phyloP scores from a whole-genome alignment of 495 filamentous ascomycete genomes.

The Echria macrotheca region DNA sequence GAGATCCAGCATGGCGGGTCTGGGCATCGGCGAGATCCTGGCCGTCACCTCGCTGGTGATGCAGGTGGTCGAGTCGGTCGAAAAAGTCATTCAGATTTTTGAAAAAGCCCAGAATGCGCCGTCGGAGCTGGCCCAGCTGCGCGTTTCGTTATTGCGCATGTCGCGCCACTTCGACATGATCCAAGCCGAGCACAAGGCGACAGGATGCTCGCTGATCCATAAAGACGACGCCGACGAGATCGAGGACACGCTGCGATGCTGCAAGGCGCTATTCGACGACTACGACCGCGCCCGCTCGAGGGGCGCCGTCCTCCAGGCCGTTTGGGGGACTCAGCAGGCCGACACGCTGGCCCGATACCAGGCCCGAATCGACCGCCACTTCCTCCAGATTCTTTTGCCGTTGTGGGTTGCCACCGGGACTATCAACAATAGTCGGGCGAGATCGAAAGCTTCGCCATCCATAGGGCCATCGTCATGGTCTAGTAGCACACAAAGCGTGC shows the following conservation, averaged over 20 bases:
- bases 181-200: not conserved
- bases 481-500: not conserved
- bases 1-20: not conserved
- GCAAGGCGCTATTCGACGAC: not conserved
- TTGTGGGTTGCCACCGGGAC: not conserved
- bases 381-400: not conserved
- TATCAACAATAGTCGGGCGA: not conserved
- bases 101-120: not conserved
- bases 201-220: not conserved
- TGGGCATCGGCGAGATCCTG: slow-evolving; percentile 1
- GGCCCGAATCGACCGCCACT: not conserved
- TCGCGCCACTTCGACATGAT: not conserved
- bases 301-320: not conserved
- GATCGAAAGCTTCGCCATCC: not conserved
- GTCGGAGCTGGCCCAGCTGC: not conserved
- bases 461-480: not conserved
- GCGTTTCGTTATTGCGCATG: not conserved
- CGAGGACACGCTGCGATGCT: not conserved
- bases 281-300: not conserved
- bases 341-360: not conserved
- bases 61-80: not conserved
- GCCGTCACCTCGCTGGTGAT: not conserved
- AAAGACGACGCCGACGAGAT: not conserved
- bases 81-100: not conserved
- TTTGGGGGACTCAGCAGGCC: not conserved